These are phyloP conservation scores for Blastocystis sp. DNA, from an alignment of 352 stramenopile genomes.

Conservation along the genomic window DNA sequence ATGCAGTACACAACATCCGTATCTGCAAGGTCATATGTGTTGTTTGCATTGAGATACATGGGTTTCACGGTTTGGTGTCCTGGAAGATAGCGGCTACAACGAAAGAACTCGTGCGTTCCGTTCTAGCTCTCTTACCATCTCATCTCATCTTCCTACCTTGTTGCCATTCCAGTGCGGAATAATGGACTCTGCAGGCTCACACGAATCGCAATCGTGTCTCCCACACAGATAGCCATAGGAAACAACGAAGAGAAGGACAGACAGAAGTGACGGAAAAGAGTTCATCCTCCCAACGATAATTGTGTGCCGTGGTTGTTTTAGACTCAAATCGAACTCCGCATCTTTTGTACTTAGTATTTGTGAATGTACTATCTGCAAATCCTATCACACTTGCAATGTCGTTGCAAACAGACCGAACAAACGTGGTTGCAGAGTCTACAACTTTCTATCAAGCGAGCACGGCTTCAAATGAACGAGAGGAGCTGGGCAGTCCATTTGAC, in stretches of 20 bases:
- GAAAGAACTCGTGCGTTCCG: neutral
- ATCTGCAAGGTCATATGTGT: neutral
- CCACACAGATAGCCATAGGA: slow-evolving; percentile 4
- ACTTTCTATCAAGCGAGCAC: too few species aligned
- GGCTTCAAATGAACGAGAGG: too few species aligned
- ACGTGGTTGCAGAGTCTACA: too few species aligned
- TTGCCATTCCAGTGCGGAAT: slow-evolving; percentile 24
- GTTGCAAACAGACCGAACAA: too few species aligned
- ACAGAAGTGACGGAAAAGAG: neutral
- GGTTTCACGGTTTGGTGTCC: slow-evolving; percentile 7
- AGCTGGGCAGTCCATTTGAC: too few species aligned
- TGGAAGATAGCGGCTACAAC: slow-evolving; percentile 12
- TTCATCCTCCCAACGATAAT: neutral
- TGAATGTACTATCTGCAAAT: too few species aligned
- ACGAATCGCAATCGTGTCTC: slow-evolving; percentile 25
- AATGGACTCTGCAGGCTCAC: neutral
- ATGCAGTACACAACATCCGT: slow-evolving; percentile 34
- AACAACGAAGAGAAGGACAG: neutral
- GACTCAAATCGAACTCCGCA: too few species aligned
- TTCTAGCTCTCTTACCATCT: neutral
- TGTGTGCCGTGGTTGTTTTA: neutral
- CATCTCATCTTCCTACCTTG: neutral
- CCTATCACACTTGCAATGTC: too few species aligned
- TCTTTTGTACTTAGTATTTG: too few species aligned
- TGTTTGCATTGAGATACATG: neutral